These are phyloP conservation scores for Fonsecaea monophora DNA, from an alignment of 2,329 filamentous ascomycete species.

Conservation along the genomic window DNA sequence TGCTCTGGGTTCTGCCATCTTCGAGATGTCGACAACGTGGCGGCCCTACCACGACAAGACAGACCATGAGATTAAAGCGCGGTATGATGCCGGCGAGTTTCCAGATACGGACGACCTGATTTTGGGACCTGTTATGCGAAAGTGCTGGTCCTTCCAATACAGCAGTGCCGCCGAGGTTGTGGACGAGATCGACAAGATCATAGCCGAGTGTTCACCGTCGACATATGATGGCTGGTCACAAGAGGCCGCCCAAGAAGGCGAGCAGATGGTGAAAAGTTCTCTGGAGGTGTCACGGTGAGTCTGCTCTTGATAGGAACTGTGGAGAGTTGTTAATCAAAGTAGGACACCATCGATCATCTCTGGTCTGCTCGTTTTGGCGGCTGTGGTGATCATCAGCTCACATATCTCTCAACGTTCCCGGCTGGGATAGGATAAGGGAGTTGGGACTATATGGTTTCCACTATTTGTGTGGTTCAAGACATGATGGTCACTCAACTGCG, in stretches of 20 bases:
- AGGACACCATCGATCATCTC: too few relatives aligned
- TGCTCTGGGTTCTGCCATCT: constrained; percentile 36
- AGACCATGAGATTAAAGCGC: constrained; percentile 6
- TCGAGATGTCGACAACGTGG: constrained; percentile 35
- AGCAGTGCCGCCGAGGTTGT: constrained; percentile 26
- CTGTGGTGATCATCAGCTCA: too few relatives aligned
- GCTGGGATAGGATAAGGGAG: too few relatives aligned
- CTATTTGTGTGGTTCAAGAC: background rate
- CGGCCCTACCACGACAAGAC: constrained; percentile 29
- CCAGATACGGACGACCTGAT: constrained; percentile 31
- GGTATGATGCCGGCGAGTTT: constrained; percentile 23
- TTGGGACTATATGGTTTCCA: background rate
- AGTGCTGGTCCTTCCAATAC: constrained; percentile 37
- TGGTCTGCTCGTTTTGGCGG: too few relatives aligned
- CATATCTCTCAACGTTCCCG: too few relatives aligned
- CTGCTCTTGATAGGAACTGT: too few relatives aligned
- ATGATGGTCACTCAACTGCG: too few relatives aligned
- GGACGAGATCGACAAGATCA: constrained; percentile 6
- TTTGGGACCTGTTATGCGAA: constrained; percentile 32
- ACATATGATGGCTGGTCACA: too few relatives aligned
- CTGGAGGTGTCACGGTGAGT: too few relatives aligned
- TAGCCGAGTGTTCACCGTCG: background rate
- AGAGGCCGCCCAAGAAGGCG: too few relatives aligned
- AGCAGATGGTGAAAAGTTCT: too few relatives aligned
- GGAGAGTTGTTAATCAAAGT: too few relatives aligned